phyloP scores from a whole-genome alignment of 228 moss, liverwort and hornwort species.

The Sphagnum fallax region DNA sequence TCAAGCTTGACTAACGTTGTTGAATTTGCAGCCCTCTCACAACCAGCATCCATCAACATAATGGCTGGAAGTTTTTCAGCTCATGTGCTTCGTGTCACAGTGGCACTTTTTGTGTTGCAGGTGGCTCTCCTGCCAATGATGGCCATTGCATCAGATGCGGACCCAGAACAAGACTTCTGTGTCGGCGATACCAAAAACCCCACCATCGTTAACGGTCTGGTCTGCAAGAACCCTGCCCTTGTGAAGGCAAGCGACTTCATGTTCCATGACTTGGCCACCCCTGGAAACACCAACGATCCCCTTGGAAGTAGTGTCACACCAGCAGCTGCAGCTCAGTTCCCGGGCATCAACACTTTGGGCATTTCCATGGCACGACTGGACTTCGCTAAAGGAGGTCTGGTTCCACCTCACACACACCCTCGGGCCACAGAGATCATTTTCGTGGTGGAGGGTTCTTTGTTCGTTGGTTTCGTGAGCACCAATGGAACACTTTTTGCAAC shows the following conservation, averaged over 20 bases:
- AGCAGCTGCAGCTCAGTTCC: slow-evolving; percentile 16
- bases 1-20: too few relatives aligned
- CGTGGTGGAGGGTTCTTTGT: slow-evolving; percentile 21
- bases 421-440: slow-evolving; percentile 35
- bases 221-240: slow-evolving; percentile 5
- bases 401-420: slow-evolving; percentile 38
- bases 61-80: too few relatives aligned
- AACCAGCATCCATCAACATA: too few relatives aligned
- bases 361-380: slow-evolving; percentile 42
- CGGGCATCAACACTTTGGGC: slow-evolving; percentile 33
- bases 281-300: slow-evolving; percentile 22
- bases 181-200: slow-evolving; percentile 1
- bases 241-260: slow-evolving; percentile 4
- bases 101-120: too few relatives aligned
- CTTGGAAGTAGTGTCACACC: slow-evolving; percentile 18
- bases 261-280: not conserved
- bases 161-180: slow-evolving; percentile 15
- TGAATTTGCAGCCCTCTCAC: too few relatives aligned
- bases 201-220: slow-evolving; percentile 3
- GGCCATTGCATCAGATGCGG: slow-evolving; percentile 5
- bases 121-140: not conserved
- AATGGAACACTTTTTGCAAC: not conserved
- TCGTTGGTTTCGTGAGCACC: slow-evolving; percentile 35
- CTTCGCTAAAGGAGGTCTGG: slow-evolving; percentile 30
- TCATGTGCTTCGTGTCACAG: too few relatives aligned